Evolutionary conservation across 108 stramenopile species (phyloP).

Genomic region (Skeletonema potamos): DNA sequence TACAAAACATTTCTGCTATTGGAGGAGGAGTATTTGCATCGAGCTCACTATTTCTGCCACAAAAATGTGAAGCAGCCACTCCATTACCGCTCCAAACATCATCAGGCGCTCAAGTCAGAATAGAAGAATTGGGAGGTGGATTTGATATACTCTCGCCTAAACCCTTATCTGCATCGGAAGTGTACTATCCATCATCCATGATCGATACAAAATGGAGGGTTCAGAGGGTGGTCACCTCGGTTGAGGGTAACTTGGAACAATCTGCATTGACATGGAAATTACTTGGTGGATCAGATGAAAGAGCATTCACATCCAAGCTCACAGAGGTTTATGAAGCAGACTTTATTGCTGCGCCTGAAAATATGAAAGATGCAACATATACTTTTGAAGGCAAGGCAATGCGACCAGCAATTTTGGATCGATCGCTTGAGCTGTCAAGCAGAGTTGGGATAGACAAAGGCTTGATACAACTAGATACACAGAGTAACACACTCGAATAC

Average conservation of each 20-base stretch:
- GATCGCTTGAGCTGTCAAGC: conserved; percentile 48
- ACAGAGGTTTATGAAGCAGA: conserved; percentile 39
- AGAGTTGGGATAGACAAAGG: conserved; percentile 12
- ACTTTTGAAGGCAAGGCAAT: conserved; percentile 28
- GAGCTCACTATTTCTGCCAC: background rate
- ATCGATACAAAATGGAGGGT: conserved; percentile 44
- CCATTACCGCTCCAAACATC: conserved; percentile 4
- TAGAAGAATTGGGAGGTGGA: conserved; percentile 61
- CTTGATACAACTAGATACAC: conserved; percentile 21
- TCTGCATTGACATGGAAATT: conserved; percentile 52
- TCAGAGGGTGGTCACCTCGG: conserved; percentile 39
- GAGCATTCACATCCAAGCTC: conserved; percentile 12
- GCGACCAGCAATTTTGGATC: conserved; percentile 48
- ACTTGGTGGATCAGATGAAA: conserved; percentile 48
- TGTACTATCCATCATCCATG: conserved; percentile 57
- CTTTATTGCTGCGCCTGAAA: conserved; percentile 41
- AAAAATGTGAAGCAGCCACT: background rate
- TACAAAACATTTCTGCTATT: background rate
- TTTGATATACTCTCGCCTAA: conserved; percentile 50
- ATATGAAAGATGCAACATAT: conserved; percentile 24
- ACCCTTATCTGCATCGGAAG: conserved; percentile 24
- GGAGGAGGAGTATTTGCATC: background rate
- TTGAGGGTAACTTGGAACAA: conserved; percentile 62
- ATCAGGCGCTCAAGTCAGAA: conserved; percentile 1
- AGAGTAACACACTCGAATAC: conserved; percentile 10